Evolutionary conservation across 306 rosid genomes (phyloP).

Genomic region (Dalbergia cultrata): DNA sequence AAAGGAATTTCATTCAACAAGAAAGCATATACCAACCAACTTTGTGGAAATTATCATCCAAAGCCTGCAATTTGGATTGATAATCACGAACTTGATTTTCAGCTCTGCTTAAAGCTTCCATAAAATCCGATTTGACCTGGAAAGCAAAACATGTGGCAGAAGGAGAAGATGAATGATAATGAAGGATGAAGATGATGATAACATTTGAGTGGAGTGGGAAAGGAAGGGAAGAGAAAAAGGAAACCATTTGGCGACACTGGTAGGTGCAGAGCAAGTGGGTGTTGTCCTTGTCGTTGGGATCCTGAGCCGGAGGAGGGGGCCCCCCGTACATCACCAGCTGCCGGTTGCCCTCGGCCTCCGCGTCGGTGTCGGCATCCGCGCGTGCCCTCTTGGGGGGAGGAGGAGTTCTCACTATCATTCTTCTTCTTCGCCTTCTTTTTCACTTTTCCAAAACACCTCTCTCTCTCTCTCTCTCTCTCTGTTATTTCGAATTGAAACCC

Average conservation of each 20-base stretch:
- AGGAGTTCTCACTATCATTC: slow-evolving; percentile 86
- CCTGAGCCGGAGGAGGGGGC: slow-evolving; percentile 46
- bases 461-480: background rate
- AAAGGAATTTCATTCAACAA: background rate
- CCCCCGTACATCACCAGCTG: slow-evolving; percentile 88
- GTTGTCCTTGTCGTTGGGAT: slow-evolving; percentile 39
- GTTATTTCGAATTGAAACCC: background rate
- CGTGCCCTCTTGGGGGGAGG: slow-evolving; percentile 86
- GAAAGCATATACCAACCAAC: slow-evolving; percentile 65
- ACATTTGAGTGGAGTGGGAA: background rate
- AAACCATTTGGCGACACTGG: slow-evolving; percentile 95
- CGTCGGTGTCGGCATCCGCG: slow-evolving; percentile 45
- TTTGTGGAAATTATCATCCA: slow-evolving; percentile 65
- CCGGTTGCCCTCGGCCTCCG: slow-evolving; percentile 26
- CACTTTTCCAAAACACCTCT: background rate
- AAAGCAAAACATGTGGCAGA: background rate
- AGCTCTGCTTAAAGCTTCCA: slow-evolving; percentile 81
- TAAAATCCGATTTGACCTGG: slow-evolving; percentile 86
- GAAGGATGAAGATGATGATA: background rate
- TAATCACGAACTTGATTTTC: slow-evolving; percentile 82
- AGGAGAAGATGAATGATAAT: background rate
- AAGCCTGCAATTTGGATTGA: slow-evolving; percentile 60
- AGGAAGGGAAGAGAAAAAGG: slow-evolving; percentile 24
- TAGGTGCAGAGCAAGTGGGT: slow-evolving; percentile 74
- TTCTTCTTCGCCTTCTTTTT: slow-evolving; percentile 3